phyloP scores from a whole-genome alignment of 805 yeast species.

The Kluyveromyces aestuarii region DNA sequence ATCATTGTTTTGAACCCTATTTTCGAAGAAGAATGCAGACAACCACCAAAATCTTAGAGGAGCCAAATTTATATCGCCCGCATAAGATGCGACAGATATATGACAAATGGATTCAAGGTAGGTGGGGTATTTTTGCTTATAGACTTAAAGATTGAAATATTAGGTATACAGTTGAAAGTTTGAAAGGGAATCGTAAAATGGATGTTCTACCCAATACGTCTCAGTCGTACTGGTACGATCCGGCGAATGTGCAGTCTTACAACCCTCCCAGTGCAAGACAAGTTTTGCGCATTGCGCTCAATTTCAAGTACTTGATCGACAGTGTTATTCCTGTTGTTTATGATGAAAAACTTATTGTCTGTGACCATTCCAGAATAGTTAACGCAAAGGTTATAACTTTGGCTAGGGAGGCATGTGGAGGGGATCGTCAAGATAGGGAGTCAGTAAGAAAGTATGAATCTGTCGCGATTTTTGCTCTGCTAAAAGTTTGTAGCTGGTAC shows the following conservation, averaged over 20 bases:
- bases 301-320: constrained; percentile 67
- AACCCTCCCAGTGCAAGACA: constrained; percentile 55
- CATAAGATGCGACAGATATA: background rate
- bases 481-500: constrained; percentile 78
- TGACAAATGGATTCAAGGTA: background rate
- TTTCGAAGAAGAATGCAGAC: too few species aligned
- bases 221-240: background rate
- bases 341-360: constrained; percentile 38
- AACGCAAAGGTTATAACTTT: constrained; percentile 49
- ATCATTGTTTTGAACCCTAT: too few species aligned
- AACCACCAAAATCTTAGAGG: too few species aligned
- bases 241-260: constrained; percentile 3
- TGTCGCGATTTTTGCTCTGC: constrained; percentile 55
- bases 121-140: background rate
- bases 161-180: background rate
- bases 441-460: constrained; percentile 58
- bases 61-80: too few species aligned
- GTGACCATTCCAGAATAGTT: constrained; percentile 51
- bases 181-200: background rate
- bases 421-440: constrained; percentile 46
- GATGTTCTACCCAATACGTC: constrained; percentile 1
- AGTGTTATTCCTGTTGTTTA: constrained; percentile 59
- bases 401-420: constrained; percentile 72
- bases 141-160: too few species aligned
- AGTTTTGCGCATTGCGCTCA: constrained; percentile 57